phyloP scores from a whole-genome alignment of 1,284 basidiomycete species.

The Moesziomyces globuligerus region DNA sequence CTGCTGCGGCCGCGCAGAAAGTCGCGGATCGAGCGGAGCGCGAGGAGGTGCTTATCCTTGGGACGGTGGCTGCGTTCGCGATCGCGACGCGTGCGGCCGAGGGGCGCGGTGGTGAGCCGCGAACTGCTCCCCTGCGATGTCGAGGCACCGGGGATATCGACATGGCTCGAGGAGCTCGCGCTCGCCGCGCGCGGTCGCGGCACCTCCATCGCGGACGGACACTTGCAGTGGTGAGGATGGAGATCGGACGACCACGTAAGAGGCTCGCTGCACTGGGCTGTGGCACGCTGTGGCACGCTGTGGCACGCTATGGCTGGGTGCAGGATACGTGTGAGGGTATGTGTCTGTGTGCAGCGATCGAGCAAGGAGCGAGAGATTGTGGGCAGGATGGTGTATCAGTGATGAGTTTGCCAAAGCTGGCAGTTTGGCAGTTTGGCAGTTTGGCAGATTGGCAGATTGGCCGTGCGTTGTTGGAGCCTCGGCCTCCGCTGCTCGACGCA shows the following conservation, averaged over 20 bases:
- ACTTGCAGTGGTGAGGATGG: background rate
- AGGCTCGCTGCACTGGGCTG: no score
- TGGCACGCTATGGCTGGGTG: no score
- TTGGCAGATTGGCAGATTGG: no score
- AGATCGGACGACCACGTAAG: slow-evolving; percentile 4
- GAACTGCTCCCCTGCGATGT: slow-evolving; percentile 20
- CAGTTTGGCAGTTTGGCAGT: no score
- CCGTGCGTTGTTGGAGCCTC: no score
- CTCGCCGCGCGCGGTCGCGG: slow-evolving; percentile 27
- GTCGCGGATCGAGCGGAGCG: slow-evolving; percentile 79
- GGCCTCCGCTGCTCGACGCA: no score
- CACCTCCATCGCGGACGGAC: slow-evolving; percentile 27
- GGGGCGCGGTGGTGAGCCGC: slow-evolving; percentile 5
- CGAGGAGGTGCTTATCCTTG: slow-evolving; percentile 67
- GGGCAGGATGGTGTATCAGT: no score
- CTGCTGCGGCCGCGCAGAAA: slow-evolving; percentile 86
- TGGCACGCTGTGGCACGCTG: no score
- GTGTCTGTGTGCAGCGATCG: no score
- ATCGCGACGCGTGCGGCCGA: slow-evolving; percentile 25
- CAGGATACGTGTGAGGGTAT: no score
- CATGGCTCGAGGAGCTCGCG: slow-evolving; percentile 16
- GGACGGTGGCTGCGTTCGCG: slow-evolving; percentile 31
- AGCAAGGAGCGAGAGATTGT: no score
- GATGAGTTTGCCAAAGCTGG: no score
- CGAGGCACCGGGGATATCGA: slow-evolving; percentile 36